phyloP scores from a whole-genome alignment of 371 early-diverging fungal genomes.

The Mortierella sp. region DNA sequence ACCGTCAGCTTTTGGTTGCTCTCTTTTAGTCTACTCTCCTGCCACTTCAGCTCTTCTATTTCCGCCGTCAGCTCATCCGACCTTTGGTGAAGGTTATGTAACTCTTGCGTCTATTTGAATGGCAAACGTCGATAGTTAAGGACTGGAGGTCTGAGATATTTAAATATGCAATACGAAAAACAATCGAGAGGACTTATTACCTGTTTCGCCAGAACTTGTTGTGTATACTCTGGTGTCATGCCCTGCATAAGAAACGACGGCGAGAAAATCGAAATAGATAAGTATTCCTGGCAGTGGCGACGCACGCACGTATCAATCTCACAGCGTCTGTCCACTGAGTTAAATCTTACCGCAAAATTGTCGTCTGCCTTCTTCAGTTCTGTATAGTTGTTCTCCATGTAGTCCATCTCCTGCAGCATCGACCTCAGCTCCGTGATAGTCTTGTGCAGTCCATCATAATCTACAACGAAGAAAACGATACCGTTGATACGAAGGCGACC shows the following conservation, averaged over 20 bases:
- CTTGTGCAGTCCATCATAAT: slow-evolving; percentile 26
- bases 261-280: neutral
- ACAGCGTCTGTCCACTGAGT: neutral
- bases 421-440: neutral
- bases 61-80: slow-evolving; percentile 46
- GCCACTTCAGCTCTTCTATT: slow-evolving; percentile 54
- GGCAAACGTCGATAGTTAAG: neutral
- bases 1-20: slow-evolving; percentile 29
- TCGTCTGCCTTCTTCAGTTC: slow-evolving; percentile 27
- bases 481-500: neutral
- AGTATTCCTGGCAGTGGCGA: neutral
- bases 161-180: neutral
- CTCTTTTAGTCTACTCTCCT: slow-evolving; percentile 42
- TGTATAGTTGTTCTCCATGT: slow-evolving; percentile 21
- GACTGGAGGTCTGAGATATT: neutral
- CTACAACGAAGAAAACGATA: neutral
- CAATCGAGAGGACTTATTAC: neutral
- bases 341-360: slow-evolving; percentile 20
- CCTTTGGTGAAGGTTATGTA: slow-evolving; percentile 47
- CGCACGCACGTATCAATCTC: slow-evolving; percentile 11
- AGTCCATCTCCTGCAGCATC: slow-evolving; percentile 2
- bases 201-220: slow-evolving; percentile 41
- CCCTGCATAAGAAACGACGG: slow-evolving; percentile 21
- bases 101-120: slow-evolving; percentile 38
- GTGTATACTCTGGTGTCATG: slow-evolving; percentile 52